Base-by-base conservation (phyloP, 306 rosid species). In the Quercus variabilis region DNA sequence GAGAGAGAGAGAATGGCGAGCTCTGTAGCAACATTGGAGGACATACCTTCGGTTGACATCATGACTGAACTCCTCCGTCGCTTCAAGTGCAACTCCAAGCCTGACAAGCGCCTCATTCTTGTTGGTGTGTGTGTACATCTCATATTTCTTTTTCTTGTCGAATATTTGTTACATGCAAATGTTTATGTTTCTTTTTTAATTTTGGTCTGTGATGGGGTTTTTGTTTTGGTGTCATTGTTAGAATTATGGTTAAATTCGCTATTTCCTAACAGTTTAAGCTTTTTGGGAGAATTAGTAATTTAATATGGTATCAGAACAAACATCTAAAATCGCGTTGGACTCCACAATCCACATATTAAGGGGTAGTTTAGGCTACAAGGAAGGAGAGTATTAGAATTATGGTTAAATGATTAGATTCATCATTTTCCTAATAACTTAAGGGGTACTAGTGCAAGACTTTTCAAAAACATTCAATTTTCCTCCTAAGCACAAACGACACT, bases 41-140 rank as follows among this genome's bases (percentile, higher is more conserved):
- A 92, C 76, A 91, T 94, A 82, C 93, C 97, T 20, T 87, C 97
- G 18, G 70, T 86, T 6, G 89, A 91, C 89, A 96, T 96, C 83
- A 89, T 93, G 94, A 78, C 86, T 5, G 99, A 95, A 83, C 88
- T 95, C 63, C 93, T 95, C 69, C 99, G 93, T 59, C 98, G 99
- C 21, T 68, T 95, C 84, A 93, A 90, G 69, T 96, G 98, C 81
- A 59, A 94, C 74, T 73, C 93, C 81, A 93, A 91, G 62, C 94
- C 98, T 46, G 97, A 96, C 88, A 96, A 91, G 83, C 99, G 96
- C 74, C 91, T 96, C 87, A 90, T 96, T 80, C 99, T 96, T 81
- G 71, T 96, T 59, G 97, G 99, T 93, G 82, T 13, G 54, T 38
- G 6, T n/a, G 10, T 6, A 49, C 17, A 20, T 26, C 0, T 41